These are phyloP conservation scores for Aspergillus versicolor DNA, from an alignment of 2,329 filamentous ascomycete species.

Conservation along the genomic window DNA sequence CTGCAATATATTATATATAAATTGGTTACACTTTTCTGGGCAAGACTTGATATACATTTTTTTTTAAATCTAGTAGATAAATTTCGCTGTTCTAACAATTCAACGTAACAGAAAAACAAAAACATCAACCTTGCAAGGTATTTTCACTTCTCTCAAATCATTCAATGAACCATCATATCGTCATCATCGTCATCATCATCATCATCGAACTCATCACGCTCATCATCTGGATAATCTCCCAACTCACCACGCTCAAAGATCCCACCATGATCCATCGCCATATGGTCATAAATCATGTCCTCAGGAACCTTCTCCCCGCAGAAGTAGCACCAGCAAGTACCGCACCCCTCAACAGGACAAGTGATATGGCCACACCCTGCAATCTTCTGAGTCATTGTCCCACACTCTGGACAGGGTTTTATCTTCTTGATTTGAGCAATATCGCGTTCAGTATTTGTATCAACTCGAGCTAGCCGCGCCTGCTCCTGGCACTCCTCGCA, in stretches of 20 bases:
- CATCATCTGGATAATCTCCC: not conserved
- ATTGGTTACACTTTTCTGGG: too few species aligned
- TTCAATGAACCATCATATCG: not conserved
- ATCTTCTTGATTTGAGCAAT: conserved; percentile 7
- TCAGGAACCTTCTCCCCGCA: conserved; percentile 12
- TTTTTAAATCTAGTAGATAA: too few species aligned
- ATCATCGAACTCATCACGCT: not conserved
- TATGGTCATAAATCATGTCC: conserved; percentile 15
- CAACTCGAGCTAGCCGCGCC: not conserved
- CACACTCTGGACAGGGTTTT: conserved; percentile 40
- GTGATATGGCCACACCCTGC: conserved; percentile 44
- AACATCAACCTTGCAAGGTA: too few species aligned
- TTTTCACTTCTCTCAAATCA: not conserved
- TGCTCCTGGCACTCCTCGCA: conserved; percentile 42
- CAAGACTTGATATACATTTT: too few species aligned
- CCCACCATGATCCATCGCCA: conserved; percentile 9
- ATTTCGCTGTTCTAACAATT: too few species aligned
- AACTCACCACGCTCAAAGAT: conserved; percentile 1
- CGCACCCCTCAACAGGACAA: conserved; percentile 27
- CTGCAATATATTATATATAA: too few species aligned
- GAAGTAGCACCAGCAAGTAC: conserved; percentile 19
- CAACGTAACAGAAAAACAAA: too few species aligned
- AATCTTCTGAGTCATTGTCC: conserved; percentile 37
- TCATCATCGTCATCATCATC: not conserved
- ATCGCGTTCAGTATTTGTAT: not conserved